Evolutionary conservation across 768 basidiomycete species (phyloP), one percentile per base, ranked within the genome.

Genomic region (Panellus pusillus): DNA sequence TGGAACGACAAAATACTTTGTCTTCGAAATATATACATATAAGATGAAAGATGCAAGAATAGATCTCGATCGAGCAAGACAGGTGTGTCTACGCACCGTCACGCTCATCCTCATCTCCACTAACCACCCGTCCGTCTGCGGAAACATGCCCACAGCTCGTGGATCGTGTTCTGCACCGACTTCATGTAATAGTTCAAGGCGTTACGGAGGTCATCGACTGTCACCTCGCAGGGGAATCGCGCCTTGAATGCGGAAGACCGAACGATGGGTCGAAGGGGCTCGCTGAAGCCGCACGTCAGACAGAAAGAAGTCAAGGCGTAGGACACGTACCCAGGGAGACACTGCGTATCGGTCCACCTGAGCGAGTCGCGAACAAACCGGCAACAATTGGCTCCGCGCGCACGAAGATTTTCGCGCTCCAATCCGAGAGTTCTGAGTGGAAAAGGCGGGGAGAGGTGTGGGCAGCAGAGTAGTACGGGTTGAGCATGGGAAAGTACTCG

Each of bases 401-500:
- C 12, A 18, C 37, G 14, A 14, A 50, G 40, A 8, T 2, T 3
- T 24, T 27, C 37, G 32, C 51, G 47, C 44, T 60, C 59, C 29
- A 6, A 5, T 31, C 44, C 27, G 32, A 17, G 17, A 60, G 40
- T 24, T 56, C 59, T 20, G 24, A 18, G 44, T 54, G 48, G 48
- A 60, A 60, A 5, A 60, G 43, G 12, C 59, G 47, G 18, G 47
- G 48, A 2, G 51, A 45, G 2, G 18, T 40, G 6, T 31, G 17
- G 1, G 12, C 4, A 17, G 18, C 17, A 7, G 15, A 18, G 43
- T 55, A 55, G 24, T 19, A 9, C n/a, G 12, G 2, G 40, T 50
- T 46, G 1, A 56, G 19, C 44, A 24, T 36, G 39, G 59, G 59
- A 43, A 55, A 60, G 51, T 60, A 60, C 37, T 60, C 54, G 51